phyloP scores from a whole-genome alignment of 441 rosid species.

The Populus hybrid region DNA sequence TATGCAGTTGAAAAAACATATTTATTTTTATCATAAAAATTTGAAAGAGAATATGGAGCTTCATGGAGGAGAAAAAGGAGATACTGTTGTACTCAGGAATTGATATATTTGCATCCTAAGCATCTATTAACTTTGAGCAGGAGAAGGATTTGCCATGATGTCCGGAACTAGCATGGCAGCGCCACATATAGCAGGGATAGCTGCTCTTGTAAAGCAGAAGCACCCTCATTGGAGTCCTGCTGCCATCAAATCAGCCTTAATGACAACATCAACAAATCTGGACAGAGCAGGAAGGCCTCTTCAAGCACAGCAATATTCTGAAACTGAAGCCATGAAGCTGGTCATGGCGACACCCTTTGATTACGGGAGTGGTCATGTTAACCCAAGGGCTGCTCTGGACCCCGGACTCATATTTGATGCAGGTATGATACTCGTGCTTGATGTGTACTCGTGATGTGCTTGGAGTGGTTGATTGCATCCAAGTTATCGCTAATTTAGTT shows the following conservation, averaged over 20 bases:
- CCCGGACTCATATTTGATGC: conserved; percentile 96
- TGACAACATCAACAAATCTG: conserved; percentile 80
- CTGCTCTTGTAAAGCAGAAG: conserved; percentile 93
- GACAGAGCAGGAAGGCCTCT: conserved; percentile 93
- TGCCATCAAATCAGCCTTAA: conserved; percentile 87
- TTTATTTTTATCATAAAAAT: not conserved
- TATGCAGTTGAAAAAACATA: no score
- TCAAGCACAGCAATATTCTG: conserved; percentile 85
- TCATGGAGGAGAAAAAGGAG: not conserved
- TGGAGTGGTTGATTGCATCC: not conserved
- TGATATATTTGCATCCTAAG: not conserved
- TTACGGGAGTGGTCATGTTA: conserved; percentile 94
- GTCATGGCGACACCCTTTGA: conserved; percentile 90
- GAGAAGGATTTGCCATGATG: conserved; percentile 91
- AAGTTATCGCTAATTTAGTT: not conserved
- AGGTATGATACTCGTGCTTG: conserved; percentile 37
- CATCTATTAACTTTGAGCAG: conserved; percentile 38
- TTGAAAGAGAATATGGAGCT: not conserved
- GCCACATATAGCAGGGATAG: conserved; percentile 97
- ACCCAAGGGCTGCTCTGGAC: conserved; percentile 90
- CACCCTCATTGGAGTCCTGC: conserved; percentile 98
- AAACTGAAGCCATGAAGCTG: conserved; percentile 69
- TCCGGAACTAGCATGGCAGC: conserved; percentile 99
- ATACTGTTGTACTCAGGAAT: not conserved
- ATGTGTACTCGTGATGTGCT: no score